Base-by-base conservation (phyloP, 2,329 filamentous ascomycete genomes). In the Diaporthe sp. region DNA sequence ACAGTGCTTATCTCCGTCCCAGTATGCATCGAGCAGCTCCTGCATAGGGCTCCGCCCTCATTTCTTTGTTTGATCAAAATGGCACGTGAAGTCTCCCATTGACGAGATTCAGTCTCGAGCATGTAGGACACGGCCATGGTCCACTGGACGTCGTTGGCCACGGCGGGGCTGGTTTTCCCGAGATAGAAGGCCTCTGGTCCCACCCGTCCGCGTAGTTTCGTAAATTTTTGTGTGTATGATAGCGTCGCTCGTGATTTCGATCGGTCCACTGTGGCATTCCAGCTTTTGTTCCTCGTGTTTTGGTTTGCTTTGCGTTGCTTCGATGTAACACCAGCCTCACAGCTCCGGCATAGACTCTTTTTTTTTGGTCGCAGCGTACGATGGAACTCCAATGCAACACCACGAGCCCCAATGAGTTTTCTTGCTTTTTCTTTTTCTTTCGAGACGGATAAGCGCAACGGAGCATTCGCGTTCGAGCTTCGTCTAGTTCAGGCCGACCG, bases 401-500 rank as follows among this genome's bases (percentile, higher is more conserved):
- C 17, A 22, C n/a, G 22, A 53, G 15, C 2, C n/a, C 25, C 22
- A 19, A 44, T 9, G 4, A 8, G 22, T 49, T 42, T 5, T 51
- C 9, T 31, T 49, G 12, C n/a, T 55, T 10, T 28, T 55, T n/a
- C 22, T 22, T 15, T n/a, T 34, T 37, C 12, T 19, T n/a, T 42
- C 19, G 4, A 19, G 12, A 39, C 7, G n/a, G 34, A 49, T 17
- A 49, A 49, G 44, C 44, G 22, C 17, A 19, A 49, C 51, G 28
- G 10, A 7, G 31, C 15, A 13, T 6, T 17, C 9, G 42, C 9
- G n/a, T 34, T 42, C 34, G 22, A 25, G 15, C 10, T 13, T 39
- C 13, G 44, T 65, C 34, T 68, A 76, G 25, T 67, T 74, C 34
- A 76, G 49, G 25, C 57, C 58, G 28, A 76, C 60, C 0, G 75